Percentiles rank a stretch among this genome's conserved stretches.
Evolutionary conservation across 164 flowering plant genomes (phyloP).

Genomic region (Chimonanthus salicifolius): DNA sequence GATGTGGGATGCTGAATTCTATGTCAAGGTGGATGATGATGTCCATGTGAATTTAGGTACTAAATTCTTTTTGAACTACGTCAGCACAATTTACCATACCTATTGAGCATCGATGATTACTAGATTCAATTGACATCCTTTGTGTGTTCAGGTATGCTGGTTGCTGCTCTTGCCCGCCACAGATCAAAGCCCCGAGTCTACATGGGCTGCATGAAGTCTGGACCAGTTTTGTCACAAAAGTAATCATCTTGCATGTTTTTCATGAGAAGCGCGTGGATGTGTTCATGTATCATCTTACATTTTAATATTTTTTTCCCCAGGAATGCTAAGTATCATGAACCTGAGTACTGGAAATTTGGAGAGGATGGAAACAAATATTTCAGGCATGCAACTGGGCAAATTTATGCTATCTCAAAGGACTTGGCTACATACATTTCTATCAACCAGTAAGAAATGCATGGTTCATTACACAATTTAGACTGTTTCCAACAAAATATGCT

Average conservation of each 20-base stretch:
- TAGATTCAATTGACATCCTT: neutral
- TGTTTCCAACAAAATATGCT: slow-evolving; percentile 1
- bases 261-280: neutral
- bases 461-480: neutral
- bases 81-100: neutral
- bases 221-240: slow-evolving; percentile 87
- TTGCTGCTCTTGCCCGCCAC: slow-evolving; percentile 72
- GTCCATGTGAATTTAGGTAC: slow-evolving; percentile 94
- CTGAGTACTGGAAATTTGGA: slow-evolving; percentile 91
- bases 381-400: slow-evolving; percentile 90
- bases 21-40: slow-evolving; percentile 95
- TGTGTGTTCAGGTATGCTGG: slow-evolving; percentile 62
- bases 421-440: slow-evolving; percentile 78
- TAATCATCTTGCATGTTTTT: slow-evolving; percentile 23
- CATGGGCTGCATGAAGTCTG: slow-evolving; percentile 97
- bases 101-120: neutral
- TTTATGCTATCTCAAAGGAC: slow-evolving; percentile 84
- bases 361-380: slow-evolving; percentile 89
- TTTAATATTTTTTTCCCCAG: slow-evolving; percentile 21
- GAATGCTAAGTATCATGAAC: slow-evolving; percentile 84
- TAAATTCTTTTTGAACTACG: neutral
- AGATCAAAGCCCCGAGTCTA: slow-evolving; percentile 83
- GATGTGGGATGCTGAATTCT: slow-evolving; percentile 93
- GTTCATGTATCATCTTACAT: neutral
- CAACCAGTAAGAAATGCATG: slow-evolving; percentile 57